These are phyloP conservation scores for Pleurotus giganteus DNA, from an alignment of 768 basidiomycete genomes.

Conservation along the genomic window DNA sequence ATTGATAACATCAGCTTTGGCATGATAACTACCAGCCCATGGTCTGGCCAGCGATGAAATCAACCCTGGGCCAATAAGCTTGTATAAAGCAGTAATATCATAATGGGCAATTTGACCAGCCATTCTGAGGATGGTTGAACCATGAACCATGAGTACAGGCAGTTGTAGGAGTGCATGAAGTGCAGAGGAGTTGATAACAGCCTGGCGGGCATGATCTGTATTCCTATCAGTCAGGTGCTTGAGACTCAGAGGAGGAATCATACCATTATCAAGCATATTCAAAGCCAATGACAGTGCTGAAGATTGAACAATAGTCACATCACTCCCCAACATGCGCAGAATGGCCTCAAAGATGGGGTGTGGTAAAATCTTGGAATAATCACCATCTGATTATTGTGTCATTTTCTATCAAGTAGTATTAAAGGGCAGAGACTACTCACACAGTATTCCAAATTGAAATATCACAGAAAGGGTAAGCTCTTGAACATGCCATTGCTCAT, in stretches of 20 bases:
- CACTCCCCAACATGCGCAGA: background rate
- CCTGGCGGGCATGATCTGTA: background rate
- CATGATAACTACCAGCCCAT: constrained; percentile 1
- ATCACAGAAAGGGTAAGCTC: background rate
- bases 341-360: background rate
- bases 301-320: constrained; percentile 16
- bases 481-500: constrained; percentile 1
- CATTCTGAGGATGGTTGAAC: background rate
- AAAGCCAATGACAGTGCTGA: background rate
- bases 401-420: background rate
- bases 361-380: background rate
- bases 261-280: background rate
- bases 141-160: background rate
- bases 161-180: background rate
- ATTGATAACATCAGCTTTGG: background rate
- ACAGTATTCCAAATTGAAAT: background rate
- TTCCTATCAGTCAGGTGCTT: background rate
- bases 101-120: background rate
- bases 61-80: background rate
- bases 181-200: background rate
- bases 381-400: background rate
- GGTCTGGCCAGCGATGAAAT: background rate
- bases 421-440: background rate
- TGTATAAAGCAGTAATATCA: background rate
- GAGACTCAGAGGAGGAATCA: background rate